Evolutionary conservation across 1,139 yeast species (phyloP).

Genomic region (Lodderomyces margitis): DNA sequence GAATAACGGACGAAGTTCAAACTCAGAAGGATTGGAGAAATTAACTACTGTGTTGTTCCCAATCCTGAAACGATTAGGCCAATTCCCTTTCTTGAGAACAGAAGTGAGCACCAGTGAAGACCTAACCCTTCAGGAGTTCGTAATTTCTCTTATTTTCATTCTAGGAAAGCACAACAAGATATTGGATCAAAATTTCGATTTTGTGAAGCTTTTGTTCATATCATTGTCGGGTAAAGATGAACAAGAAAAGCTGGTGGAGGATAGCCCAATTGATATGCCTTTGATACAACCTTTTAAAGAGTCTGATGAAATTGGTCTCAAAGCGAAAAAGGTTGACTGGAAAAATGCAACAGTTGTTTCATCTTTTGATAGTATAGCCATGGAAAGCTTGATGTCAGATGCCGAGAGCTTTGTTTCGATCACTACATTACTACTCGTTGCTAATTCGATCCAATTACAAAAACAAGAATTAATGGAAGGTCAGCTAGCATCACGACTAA

Average conservation of each 20-base stretch:
- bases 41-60: constrained; percentile 21
- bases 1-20: neutral
- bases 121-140: constrained; percentile 24
- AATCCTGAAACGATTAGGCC: constrained; percentile 28
- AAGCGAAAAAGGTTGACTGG: constrained; percentile 25
- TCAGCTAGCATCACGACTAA: constrained; percentile 15
- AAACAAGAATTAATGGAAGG: constrained; percentile 23
- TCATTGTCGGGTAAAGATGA: constrained; percentile 16
- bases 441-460: constrained; percentile 22
- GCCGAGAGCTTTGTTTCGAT: constrained; percentile 19
- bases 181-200: constrained; percentile 23
- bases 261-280: neutral
- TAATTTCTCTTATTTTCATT: constrained; percentile 26
- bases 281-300: constrained; percentile 11
- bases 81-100: constrained; percentile 30
- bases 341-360: constrained; percentile 3
- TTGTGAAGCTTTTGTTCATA: constrained; percentile 26
- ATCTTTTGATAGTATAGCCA: constrained; percentile 27
- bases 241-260: neutral
- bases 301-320: constrained; percentile 16
- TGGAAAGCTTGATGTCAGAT: constrained; percentile 29
- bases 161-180: constrained; percentile 25
- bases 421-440: neutral
- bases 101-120: constrained; percentile 7
- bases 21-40: constrained; percentile 8